phyloP scores from a whole-genome alignment of 2,329 filamentous ascomycete species.

The Pestalotiopsis sp. region DNA sequence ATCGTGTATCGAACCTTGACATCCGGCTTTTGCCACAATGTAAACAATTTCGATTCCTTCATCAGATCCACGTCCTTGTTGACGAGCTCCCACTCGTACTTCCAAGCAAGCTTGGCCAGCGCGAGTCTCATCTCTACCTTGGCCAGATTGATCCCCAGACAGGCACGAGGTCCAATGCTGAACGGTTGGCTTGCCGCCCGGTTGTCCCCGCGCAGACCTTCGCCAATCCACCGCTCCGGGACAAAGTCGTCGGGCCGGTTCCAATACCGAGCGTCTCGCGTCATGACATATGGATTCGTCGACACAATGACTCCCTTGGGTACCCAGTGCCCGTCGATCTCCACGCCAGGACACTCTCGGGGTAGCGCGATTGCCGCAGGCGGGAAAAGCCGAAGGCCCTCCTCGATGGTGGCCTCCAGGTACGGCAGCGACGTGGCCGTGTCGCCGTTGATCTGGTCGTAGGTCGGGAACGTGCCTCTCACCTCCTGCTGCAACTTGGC shows the following conservation, averaged over 20 bases:
- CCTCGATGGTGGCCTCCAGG: slow-evolving; percentile 31
- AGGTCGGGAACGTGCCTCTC: background rate
- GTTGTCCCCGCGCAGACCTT: slow-evolving; percentile 5
- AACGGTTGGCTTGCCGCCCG: slow-evolving; percentile 18
- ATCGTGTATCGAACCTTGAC: slow-evolving; percentile 3
- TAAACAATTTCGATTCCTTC: slow-evolving; percentile 20
- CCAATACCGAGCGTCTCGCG: slow-evolving; percentile 9
- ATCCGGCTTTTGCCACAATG: slow-evolving; percentile 26
- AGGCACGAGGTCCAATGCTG: slow-evolving; percentile 20
- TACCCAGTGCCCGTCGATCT: slow-evolving; percentile 17
- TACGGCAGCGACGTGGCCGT: slow-evolving; percentile 23
- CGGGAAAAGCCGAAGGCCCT: slow-evolving; percentile 32
- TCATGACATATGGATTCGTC: slow-evolving; percentile 36
- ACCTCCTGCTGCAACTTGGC: slow-evolving; percentile 7
- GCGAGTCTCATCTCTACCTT: slow-evolving; percentile 38
- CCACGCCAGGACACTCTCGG: slow-evolving; percentile 24
- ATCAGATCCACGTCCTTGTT: slow-evolving; percentile 25
- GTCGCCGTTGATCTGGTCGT: slow-evolving; percentile 14
- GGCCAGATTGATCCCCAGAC: slow-evolving; percentile 27
- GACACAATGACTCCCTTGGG: slow-evolving; percentile 34
- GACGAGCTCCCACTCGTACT: slow-evolving; percentile 36
- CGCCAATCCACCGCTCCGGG: slow-evolving; percentile 15
- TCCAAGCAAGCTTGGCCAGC: slow-evolving; percentile 36
- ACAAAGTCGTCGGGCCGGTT: slow-evolving; percentile 12
- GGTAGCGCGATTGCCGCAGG: slow-evolving; percentile 30